Evolutionary conservation across 1,284 basidiomycete genomes (phyloP).

Genomic region (Farysia itapuensis): DNA sequence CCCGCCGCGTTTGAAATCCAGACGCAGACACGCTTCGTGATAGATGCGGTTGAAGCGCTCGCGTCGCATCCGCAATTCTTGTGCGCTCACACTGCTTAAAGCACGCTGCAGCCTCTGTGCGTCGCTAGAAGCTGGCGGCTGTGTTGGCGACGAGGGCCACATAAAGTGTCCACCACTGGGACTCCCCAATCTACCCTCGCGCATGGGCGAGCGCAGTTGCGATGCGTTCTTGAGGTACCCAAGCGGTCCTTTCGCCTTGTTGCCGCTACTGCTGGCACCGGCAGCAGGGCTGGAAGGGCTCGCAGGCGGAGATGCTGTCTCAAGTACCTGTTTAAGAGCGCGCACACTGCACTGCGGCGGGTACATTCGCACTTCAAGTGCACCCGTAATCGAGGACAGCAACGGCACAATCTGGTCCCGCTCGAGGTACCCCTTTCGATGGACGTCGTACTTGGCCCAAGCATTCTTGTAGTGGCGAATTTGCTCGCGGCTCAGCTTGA

Average conservation of each 20-base stretch:
- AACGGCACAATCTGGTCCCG: conserved; percentile 75
- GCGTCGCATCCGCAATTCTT: conserved; percentile 44
- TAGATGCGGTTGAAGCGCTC: conserved; percentile 54
- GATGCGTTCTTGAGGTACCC: conserved; percentile 23
- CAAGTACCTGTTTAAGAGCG: conserved; percentile 15
- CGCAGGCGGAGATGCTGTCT: not conserved
- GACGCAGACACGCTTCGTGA: conserved; percentile 62
- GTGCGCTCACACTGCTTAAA: conserved; percentile 20
- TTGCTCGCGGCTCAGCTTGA: conserved; percentile 75
- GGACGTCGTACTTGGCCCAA: conserved; percentile 82
- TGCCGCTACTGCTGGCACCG: conserved; percentile 3
- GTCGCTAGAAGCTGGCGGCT: conserved; percentile 4
- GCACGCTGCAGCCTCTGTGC: conserved; percentile 22
- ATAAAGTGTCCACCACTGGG: conserved; percentile 10
- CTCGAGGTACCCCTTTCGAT: conserved; percentile 76
- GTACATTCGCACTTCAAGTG: conserved; percentile 50
- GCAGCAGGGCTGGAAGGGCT: conserved; percentile 4
- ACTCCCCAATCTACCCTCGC: conserved; percentile 6
- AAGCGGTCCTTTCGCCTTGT: conserved; percentile 9
- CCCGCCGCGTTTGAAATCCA: conserved; percentile 66
- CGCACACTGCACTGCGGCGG: conserved; percentile 30
- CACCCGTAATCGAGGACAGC: conserved; percentile 63
- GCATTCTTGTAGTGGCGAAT: conserved; percentile 78
- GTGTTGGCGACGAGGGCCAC: conserved; percentile 14
- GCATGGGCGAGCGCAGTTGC: conserved; percentile 19